These are phyloP conservation scores for Fraxinus anomala DNA, from an alignment of 257 asterid genomes.

Conservation along the genomic window DNA sequence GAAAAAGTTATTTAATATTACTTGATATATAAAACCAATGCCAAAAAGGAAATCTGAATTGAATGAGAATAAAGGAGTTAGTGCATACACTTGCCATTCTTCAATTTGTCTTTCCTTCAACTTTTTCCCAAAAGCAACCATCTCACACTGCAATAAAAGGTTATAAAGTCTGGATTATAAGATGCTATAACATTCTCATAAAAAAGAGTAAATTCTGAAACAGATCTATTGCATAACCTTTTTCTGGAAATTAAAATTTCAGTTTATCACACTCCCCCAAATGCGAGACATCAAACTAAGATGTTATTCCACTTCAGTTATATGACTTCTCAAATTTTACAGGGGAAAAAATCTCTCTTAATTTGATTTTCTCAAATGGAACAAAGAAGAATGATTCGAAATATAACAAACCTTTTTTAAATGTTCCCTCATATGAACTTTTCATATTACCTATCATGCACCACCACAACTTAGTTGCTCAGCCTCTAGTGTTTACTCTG, in stretches of 20 bases:
- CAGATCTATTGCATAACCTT: background rate
- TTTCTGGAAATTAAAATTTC: background rate
- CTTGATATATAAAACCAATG: background rate
- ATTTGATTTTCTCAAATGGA: background rate
- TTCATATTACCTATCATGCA: background rate
- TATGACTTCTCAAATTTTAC: background rate
- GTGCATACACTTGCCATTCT: constrained; percentile 87
- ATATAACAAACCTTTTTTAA: background rate
- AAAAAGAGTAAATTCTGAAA: background rate
- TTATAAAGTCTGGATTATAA: constrained; percentile 2
- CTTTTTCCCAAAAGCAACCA: constrained; percentile 94
- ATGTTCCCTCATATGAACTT: background rate
- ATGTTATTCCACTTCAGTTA: background rate
- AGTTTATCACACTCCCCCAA: background rate
- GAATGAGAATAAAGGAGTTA: background rate
- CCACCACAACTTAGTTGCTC: background rate
- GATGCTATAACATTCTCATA: background rate
- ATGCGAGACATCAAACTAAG: background rate
- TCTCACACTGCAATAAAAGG: constrained; percentile 45
- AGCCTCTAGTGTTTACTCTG: background rate
- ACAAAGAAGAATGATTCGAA: background rate
- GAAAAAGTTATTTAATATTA: background rate
- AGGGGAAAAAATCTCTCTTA: background rate
- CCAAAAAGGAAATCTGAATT: background rate
- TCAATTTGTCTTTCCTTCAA: constrained; percentile 83